Evolutionary conservation across 2,329 filamentous ascomycete species (phyloP).

Genomic region (Hawksworthiomyces lignivorus): DNA sequence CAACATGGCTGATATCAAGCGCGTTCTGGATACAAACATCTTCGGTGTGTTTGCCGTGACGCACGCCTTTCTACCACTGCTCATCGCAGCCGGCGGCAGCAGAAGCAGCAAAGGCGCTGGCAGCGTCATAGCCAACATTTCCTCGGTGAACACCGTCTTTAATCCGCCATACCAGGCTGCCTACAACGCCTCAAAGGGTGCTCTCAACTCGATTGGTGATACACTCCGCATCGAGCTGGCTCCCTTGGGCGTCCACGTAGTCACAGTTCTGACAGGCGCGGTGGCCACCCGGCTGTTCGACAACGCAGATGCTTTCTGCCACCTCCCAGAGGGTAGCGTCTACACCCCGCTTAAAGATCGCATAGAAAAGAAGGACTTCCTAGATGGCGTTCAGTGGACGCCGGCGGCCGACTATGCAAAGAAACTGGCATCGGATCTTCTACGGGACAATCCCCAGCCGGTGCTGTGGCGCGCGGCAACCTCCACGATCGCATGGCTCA

Average conservation of each 20-base stretch:
- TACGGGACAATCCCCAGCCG: constrained; percentile 17
- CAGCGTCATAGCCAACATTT: constrained; percentile 20
- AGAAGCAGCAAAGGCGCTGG: no score
- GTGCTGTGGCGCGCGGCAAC: constrained; percentile 23
- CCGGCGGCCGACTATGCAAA: constrained; percentile 22
- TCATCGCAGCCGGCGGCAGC: constrained; percentile 19
- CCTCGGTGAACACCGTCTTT: constrained; percentile 23
- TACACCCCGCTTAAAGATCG: constrained; percentile 19
- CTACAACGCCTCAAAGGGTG: constrained; percentile 26
- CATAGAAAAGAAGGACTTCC: constrained; percentile 21
- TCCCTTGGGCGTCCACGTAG: constrained; percentile 23
- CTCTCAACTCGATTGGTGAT: constrained; percentile 17
- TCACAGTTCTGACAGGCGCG: constrained; percentile 23
- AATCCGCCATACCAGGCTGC: constrained; percentile 22
- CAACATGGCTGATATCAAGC: constrained; percentile 9
- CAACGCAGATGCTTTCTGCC: constrained; percentile 15
- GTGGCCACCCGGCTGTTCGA: constrained; percentile 22
- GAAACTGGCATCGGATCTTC: constrained; percentile 21
- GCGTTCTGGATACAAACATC: constrained; percentile 20
- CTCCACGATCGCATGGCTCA: constrained; percentile 20
- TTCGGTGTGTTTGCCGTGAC: constrained; percentile 24
- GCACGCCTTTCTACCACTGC: constrained; percentile 24
- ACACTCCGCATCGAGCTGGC: constrained; percentile 24
- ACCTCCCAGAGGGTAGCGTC: constrained; percentile 21
- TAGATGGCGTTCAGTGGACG: constrained; percentile 18